These are phyloP conservation scores for Tagetes erecta DNA, from an alignment of 129 eudicot genomes.

Conservation along the genomic window DNA sequence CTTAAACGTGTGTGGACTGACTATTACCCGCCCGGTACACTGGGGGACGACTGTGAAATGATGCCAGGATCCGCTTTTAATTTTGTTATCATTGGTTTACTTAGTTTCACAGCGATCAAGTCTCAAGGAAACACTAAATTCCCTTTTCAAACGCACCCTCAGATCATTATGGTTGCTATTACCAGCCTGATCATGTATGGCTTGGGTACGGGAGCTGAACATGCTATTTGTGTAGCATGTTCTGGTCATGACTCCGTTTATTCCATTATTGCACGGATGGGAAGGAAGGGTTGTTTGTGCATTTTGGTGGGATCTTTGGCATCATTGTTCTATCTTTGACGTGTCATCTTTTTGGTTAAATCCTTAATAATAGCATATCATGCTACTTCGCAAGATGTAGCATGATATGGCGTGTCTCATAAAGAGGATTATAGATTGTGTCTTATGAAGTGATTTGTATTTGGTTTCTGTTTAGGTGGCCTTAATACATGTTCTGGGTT, in stretches of 20 bases:
- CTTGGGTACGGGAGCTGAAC: conserved; percentile 15
- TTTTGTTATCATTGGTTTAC: neutral
- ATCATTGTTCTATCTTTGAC: conserved; percentile 14
- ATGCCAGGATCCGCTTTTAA: neutral
- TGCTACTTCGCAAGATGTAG: too few species aligned
- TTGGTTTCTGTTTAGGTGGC: too few species aligned
- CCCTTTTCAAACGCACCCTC: conserved; percentile 7
- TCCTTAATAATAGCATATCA: too few species aligned
- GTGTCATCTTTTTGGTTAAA: neutral
- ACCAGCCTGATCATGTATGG: conserved; percentile 6
- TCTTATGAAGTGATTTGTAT: too few species aligned
- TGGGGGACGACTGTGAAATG: neutral
- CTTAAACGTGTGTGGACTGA: neutral
- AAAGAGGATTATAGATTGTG: too few species aligned
- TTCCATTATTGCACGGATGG: neutral
- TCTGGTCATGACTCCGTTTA: neutral
- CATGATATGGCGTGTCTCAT: too few species aligned
- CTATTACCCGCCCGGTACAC: neutral
- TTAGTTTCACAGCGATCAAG: conserved; percentile 9
- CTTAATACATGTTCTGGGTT: too few species aligned
- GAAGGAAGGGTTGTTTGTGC: neutral
- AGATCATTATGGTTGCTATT: neutral
- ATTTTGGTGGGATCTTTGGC: conserved; percentile 8
- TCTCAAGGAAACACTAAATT: neutral
- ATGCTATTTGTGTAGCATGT: neutral